These are phyloP conservation scores for Sechiopsis laciniata DNA, from an alignment of 306 rosid species.

Conservation along the genomic window DNA sequence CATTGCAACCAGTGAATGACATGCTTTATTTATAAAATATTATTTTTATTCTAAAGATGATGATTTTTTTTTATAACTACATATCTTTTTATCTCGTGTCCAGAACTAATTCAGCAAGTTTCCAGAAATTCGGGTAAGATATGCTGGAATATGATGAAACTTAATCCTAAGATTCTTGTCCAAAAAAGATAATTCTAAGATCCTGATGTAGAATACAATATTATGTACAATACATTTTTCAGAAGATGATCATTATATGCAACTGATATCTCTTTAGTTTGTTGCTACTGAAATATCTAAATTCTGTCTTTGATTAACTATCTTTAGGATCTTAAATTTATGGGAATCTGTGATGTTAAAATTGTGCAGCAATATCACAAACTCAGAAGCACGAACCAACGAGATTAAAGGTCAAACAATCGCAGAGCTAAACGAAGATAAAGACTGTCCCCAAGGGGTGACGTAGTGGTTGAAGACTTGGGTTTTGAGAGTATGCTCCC, in stretches of 20 bases:
- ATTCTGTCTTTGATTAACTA: background rate
- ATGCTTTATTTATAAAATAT: background rate
- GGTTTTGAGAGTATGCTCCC: too few relatives aligned
- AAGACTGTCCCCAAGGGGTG: too few relatives aligned
- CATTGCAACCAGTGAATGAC: background rate
- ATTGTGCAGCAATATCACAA: too few relatives aligned
- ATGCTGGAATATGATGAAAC: background rate
- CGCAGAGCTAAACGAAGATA: too few relatives aligned
- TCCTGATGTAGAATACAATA: background rate
- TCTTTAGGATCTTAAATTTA: background rate
- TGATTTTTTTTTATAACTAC: too few relatives aligned
- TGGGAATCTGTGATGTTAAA: too few relatives aligned
- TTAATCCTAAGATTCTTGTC: too few relatives aligned
- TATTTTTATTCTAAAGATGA: too few relatives aligned
- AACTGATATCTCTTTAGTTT: background rate
- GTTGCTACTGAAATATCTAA: background rate
- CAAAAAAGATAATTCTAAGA: too few relatives aligned
- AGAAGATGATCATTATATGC: constrained; percentile 6
- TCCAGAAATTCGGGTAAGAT: background rate
- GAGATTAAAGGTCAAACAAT: too few relatives aligned
- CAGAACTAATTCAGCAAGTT: constrained; percentile 3
- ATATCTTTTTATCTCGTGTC: background rate
- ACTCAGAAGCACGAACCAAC: too few relatives aligned
- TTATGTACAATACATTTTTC: background rate
- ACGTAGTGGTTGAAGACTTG: too few relatives aligned